A percentile compares a stretch with the other conserved stretches of the same genome.
These are phyloP conservation scores for Nicotiana tomentosiformis DNA, from an alignment of 257 asterid genomes.

Conservation along the genomic window DNA sequence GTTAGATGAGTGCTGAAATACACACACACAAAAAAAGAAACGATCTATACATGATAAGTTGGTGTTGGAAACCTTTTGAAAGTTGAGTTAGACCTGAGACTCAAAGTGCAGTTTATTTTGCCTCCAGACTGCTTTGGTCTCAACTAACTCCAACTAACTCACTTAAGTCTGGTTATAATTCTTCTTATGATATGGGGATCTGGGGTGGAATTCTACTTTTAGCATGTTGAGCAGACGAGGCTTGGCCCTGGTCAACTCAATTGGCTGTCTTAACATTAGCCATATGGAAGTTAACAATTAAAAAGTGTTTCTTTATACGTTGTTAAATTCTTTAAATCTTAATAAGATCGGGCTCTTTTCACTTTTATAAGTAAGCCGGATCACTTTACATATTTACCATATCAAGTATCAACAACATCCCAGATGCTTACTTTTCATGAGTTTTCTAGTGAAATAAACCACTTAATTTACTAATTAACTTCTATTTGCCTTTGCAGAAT, in stretches of 20 bases:
- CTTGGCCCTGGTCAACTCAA: neutral
- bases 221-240: neutral
- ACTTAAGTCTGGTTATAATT: neutral
- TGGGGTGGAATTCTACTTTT: neutral
- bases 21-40: too few species aligned
- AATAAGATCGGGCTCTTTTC: neutral
- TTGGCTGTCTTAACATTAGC: neutral
- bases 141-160: neutral
- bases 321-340: neutral
- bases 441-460: neutral
- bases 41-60: neutral
- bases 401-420: neutral
- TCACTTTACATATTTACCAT: neutral
- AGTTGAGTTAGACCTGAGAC: neutral
- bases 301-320: neutral
- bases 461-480: neutral
- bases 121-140: neutral
- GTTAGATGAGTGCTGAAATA: neutral
- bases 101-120: neutral
- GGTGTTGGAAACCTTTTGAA: neutral
- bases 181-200: neutral
- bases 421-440: neutral
- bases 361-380: neutral
- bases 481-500: conserved; percentile 41
- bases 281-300: neutral